phyloP scores from a whole-genome alignment of 768 basidiomycete genomes.

The Tremella mesenterica region DNA sequence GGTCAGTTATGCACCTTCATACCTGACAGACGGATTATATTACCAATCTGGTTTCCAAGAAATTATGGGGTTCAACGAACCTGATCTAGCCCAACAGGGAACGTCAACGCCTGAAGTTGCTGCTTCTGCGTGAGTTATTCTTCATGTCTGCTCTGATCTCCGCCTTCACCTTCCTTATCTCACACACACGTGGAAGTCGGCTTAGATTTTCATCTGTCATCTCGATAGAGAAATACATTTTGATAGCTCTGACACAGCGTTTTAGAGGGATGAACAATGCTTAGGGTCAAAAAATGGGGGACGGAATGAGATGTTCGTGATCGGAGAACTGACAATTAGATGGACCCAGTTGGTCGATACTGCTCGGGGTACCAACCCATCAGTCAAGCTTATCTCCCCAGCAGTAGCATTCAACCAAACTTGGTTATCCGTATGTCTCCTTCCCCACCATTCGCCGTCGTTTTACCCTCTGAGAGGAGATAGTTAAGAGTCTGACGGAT shows the following conservation, averaged over 20 bases:
- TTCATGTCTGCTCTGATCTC: no score
- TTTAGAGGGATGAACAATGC: no score
- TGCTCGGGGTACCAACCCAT: slow-evolving; percentile 7
- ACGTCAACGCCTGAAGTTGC: slow-evolving; percentile 6
- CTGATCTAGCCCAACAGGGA: slow-evolving; percentile 8
- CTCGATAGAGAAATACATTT: no score
- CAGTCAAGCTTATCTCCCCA: slow-evolving; percentile 16
- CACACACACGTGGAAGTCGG: no score
- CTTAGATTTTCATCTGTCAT: no score
- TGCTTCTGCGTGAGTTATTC: neutral
- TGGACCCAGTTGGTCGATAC: slow-evolving; percentile 9
- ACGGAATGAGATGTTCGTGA: no score
- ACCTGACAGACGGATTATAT: slow-evolving; percentile 3
- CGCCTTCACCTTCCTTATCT: no score
- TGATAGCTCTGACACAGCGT: no score
- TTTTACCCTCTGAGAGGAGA: neutral
- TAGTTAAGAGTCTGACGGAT: neutral
- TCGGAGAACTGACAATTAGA: neutral
- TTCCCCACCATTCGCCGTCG: no score
- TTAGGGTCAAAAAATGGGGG: no score
- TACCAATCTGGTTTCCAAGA: slow-evolving; percentile 14
- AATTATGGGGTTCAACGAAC: slow-evolving; percentile 29
- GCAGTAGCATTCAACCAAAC: slow-evolving; percentile 14
- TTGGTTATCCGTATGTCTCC: slow-evolving; percentile 19
- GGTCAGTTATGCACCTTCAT: slow-evolving; percentile 9